Percentiles rank a stretch among this genome's conserved stretches.
Evolutionary conservation across 2,329 filamentous ascomycete species (phyloP).

Genomic region (Penicillium sp.): DNA sequence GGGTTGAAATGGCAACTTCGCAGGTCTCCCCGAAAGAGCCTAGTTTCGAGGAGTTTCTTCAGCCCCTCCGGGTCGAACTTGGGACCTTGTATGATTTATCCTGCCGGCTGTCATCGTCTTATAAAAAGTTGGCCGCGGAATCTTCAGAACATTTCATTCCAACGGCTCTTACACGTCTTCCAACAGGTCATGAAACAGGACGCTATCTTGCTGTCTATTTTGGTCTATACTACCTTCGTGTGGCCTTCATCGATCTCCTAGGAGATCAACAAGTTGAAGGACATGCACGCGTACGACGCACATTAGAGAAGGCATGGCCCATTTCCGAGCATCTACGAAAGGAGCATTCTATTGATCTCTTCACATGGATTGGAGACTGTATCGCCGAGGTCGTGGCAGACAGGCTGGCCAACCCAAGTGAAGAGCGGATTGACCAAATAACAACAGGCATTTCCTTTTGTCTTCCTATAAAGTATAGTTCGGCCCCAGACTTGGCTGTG

Average conservation of each 20-base stretch:
- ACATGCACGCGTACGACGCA: constrained; percentile 53
- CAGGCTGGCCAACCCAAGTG: constrained; percentile 29
- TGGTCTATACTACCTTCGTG: constrained; percentile 50
- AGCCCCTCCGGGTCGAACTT: constrained; percentile 29
- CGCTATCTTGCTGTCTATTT: constrained; percentile 54
- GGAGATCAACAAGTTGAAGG: constrained; percentile 35
- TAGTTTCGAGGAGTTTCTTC: constrained; percentile 25
- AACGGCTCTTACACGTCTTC: constrained; percentile 40
- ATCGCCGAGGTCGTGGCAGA: constrained; percentile 69
- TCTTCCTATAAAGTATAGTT: constrained; percentile 40
- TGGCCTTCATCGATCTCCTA: constrained; percentile 51
- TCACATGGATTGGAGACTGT: constrained; percentile 71
- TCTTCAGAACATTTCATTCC: constrained; percentile 43
- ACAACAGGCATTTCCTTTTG: constrained; percentile 43
- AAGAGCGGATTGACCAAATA: constrained; percentile 31
- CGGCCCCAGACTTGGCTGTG: not conserved
- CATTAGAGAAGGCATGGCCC: constrained; percentile 69
- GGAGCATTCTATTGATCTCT: constrained; percentile 66
- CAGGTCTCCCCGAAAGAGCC: not conserved
- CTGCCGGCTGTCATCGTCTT: constrained; percentile 35
- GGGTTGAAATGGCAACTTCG: not conserved
- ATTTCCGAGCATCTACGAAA: constrained; percentile 66
- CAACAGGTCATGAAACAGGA: constrained; percentile 50
- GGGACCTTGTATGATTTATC: constrained; percentile 35
- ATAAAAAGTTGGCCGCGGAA: constrained; percentile 33